Evolutionary conservation across 2,329 filamentous ascomycete species (phyloP), one percentile per base, ranked within the genome.

Genomic region (Alternaria atra): DNA sequence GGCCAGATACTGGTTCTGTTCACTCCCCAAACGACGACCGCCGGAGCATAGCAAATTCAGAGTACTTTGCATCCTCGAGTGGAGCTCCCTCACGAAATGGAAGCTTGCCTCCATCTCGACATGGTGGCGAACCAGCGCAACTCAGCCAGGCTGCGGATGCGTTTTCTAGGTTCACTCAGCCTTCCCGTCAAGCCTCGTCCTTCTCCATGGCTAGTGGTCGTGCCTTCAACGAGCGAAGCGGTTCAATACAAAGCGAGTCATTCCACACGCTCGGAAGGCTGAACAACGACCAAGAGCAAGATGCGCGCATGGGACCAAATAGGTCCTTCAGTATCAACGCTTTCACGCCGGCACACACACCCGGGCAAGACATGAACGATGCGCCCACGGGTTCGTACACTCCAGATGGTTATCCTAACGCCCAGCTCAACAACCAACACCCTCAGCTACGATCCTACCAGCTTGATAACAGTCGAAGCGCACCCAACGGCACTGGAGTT

Each of bases 61-160:
- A 82, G 8, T 86, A 83, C 69, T 81, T 83, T 63, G 77, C 73
- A 34, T 71, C 80, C 15, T 75, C 76, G 2, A 83, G 83, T 48
- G 79, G 79, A 48, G 77, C 80, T 17, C 74, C 80, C 4, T 84
- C 86, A n/a, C 82, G 85, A 61, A 87, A 87, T 59, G 78, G 80
- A 42, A 87, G 83, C 73, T 77, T 86, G 47, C 85, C 87, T 44
- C 82, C 86, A 2, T 87, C 87, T 35, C 82, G 85, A 48, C 84
- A 86, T 56, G 79, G 80, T 10, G 79, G 79, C 15, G 79, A 83
- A 46, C 74, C 76, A 25, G 64, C 75, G 6, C 72, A 74, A 32
- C 80, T 76, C 51, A 64, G 68, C n/a, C 72, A 76, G 39, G 63
- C 65, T 15, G 44, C 64, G 7, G 75, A 79, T 32, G 63, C 65